Base-by-base conservation (phyloP, 2,329 filamentous ascomycete species). In the Microdochium trichocladiopsis region DNA sequence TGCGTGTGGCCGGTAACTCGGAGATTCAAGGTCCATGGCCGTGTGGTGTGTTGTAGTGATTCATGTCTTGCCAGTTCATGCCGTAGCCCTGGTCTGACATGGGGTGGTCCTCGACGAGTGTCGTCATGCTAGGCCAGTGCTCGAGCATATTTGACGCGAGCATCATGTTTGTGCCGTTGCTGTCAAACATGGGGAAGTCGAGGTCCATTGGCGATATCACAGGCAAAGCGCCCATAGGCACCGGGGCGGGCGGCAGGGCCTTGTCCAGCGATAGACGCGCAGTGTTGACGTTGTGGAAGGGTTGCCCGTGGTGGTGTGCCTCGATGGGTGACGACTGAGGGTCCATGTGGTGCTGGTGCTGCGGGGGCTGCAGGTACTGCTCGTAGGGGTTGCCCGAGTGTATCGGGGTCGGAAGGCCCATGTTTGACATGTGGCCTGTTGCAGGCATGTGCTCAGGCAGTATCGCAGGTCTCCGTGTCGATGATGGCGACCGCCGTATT, bases 41-140 rank as follows among this genome's bases (percentile, higher is more conserved):
- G 28, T 31, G 28, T 31, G 28, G 8, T 8, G 28, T 31, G 28
- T 31, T 31, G 18, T 45, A 45, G 11, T 45, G 41, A 18, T 45
- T 45, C 41, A 45, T 45, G 41, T 45, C 41, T 45, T 45, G 41
- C 41, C 41, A 45, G 21, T 23, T 45, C 41, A 45, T 45, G 41
- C 18, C 18, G 41, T 45, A 45, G 41, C 41, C 41, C 41, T 45
- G 41, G 41, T 45, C 41, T 22, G 41, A 45, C 41, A 45, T 45
- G 16, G 41, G 41, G 21, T 45, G 41, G 12, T 45, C 41, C 18
- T 45, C 41, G 41, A 45, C 41, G 4, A 45, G 41, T 10, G 41
- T 45, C 18, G 41, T 45, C 41, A 45, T 45, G 41, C 41, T 45
- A 8, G 41, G 41, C 41, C 41, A 45, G 41, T 45, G 41, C 41